Evolutionary conservation across 352 stramenopile species (phyloP).

Genomic region (Phytophthora foliorum): DNA sequence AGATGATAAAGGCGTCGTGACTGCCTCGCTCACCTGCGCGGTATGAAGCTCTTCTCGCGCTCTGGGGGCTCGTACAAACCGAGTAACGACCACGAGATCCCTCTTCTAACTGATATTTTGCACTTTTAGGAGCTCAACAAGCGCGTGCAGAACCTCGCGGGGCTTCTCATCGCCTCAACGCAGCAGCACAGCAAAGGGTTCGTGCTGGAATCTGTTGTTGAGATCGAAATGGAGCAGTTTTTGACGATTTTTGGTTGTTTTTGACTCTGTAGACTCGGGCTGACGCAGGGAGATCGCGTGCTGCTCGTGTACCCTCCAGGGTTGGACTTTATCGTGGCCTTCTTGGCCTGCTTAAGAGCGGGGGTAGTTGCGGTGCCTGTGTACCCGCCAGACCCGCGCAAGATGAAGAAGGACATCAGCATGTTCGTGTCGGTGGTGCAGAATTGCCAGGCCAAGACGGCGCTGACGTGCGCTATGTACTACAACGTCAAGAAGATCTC

Average conservation of each 20-base stretch:
- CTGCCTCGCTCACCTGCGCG: slow-evolving; percentile 60
- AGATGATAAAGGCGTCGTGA: slow-evolving; percentile 70
- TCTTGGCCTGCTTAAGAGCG: slow-evolving; percentile 96
- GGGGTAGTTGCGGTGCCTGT: slow-evolving; percentile 95
- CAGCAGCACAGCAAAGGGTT: slow-evolving; percentile 77
- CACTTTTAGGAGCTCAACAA: slow-evolving; percentile 68
- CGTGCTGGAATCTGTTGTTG: slow-evolving; percentile 10
- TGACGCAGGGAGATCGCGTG: slow-evolving; percentile 82
- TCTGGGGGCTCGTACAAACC: slow-evolving; percentile 3
- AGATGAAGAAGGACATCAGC: slow-evolving; percentile 95
- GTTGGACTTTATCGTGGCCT: slow-evolving; percentile 98
- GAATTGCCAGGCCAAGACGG: slow-evolving; percentile 92
- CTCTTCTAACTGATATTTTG: slow-evolving; percentile 14
- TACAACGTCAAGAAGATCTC: slow-evolving; percentile 95
- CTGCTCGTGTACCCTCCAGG: slow-evolving; percentile 98
- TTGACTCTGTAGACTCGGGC: slow-evolving; percentile 49
- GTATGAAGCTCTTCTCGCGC: slow-evolving; percentile 37
- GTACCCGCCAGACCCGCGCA: slow-evolving; percentile 92
- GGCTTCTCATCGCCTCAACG: slow-evolving; percentile 58
- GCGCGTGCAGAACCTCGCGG: slow-evolving; percentile 75
- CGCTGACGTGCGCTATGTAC: slow-evolving; percentile 95
- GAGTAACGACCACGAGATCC: slow-evolving; percentile 8
- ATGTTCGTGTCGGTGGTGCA: slow-evolving; percentile 96
- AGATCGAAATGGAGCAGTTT: neutral
- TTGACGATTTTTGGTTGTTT: slow-evolving; percentile 10